These are phyloP conservation scores for Epichloe brachyelytri DNA, from an alignment of 2,329 filamentous ascomycete species.

Conservation along the genomic window DNA sequence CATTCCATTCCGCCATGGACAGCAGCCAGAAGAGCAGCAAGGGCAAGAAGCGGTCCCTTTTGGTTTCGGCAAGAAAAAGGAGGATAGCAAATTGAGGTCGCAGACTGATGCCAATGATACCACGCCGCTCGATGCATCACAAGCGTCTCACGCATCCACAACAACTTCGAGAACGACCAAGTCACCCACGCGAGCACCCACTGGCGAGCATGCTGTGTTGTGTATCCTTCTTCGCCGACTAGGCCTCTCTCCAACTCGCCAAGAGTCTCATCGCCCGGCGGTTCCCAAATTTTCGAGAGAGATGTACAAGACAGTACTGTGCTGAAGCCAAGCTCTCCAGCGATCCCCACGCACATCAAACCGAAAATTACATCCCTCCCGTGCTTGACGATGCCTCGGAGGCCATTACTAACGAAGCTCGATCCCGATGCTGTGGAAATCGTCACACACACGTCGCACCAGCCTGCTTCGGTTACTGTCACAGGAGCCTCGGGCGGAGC, in stretches of 20 bases:
- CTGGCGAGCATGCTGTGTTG: constrained; percentile 26
- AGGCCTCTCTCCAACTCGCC: constrained; percentile 59
- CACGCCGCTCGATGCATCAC: constrained; percentile 14
- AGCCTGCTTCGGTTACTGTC: constrained; percentile 60
- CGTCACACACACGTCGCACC: constrained; percentile 73
- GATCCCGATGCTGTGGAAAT: constrained; percentile 89
- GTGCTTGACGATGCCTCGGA: constrained; percentile 84
- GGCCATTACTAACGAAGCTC: constrained; percentile 78
- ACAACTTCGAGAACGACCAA: constrained; percentile 17
- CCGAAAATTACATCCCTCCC: constrained; percentile 85
- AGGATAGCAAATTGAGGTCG: constrained; percentile 24
- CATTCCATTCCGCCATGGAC: constrained; percentile 17
- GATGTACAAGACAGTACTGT: constrained; percentile 72
- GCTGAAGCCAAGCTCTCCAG: constrained; percentile 59
- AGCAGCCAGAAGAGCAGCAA: constrained; percentile 11
- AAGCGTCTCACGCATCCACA: constrained; percentile 1
- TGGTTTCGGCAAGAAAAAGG: constrained; percentile 50
- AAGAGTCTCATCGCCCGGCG: constrained; percentile 63
- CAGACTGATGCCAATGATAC: constrained; percentile 21
- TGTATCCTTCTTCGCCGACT: constrained; percentile 49
- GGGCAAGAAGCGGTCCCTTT: constrained; percentile 45
- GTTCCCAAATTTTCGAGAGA: constrained; percentile 80
- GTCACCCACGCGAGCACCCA: constrained; percentile 20
- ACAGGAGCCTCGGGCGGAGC: constrained; percentile 28
- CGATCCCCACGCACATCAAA: constrained; percentile 92